phyloP scores from a whole-genome alignment of 1,284 basidiomycete genomes.

The Naganishia sp. region DNA sequence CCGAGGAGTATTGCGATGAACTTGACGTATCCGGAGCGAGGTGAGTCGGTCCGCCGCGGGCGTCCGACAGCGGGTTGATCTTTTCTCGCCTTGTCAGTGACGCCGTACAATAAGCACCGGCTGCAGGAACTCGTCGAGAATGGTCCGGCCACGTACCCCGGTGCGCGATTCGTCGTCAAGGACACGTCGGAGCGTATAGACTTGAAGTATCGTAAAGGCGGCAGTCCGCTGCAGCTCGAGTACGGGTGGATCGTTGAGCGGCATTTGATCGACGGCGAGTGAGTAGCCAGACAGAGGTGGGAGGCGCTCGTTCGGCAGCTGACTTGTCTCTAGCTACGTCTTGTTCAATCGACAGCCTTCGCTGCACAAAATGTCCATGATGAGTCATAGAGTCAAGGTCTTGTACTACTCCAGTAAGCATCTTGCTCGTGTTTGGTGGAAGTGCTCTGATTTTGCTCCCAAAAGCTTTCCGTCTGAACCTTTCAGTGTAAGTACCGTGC shows the following conservation, averaged over 20 bases:
- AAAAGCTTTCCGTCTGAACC: constrained; percentile 89
- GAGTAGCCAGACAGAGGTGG: constrained; percentile 55
- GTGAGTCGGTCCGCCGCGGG: constrained; percentile 55
- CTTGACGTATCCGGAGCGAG: constrained; percentile 94
- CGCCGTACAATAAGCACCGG: constrained; percentile 94
- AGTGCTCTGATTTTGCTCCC: constrained; percentile 45
- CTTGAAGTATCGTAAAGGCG: constrained; percentile 93
- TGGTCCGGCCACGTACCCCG: constrained; percentile 92
- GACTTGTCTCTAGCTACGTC: constrained; percentile 67
- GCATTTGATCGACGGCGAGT: constrained; percentile 97
- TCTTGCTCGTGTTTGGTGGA: constrained; percentile 4
- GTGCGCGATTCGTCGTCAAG: constrained; percentile 94
- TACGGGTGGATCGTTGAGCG: constrained; percentile 99
- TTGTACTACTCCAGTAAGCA: constrained; percentile 96
- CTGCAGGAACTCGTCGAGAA: constrained; percentile 96
- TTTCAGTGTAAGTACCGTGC: constrained; percentile 77
- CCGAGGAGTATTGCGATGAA: constrained; percentile 98
- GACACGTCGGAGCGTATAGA: constrained; percentile 99
- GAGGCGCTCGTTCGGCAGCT: constrained; percentile 20
- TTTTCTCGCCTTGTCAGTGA: constrained; percentile 59
- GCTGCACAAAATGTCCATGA: constrained; percentile 99
- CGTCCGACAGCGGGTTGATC: not conserved
- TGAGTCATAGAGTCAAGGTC: constrained; percentile 96
- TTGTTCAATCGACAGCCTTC: constrained; percentile 98
- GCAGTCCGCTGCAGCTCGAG: constrained; percentile 88